These are phyloP conservation scores for Rhodotorula paludigena DNA, from an alignment of 768 basidiomycete species.

Conservation along the genomic window DNA sequence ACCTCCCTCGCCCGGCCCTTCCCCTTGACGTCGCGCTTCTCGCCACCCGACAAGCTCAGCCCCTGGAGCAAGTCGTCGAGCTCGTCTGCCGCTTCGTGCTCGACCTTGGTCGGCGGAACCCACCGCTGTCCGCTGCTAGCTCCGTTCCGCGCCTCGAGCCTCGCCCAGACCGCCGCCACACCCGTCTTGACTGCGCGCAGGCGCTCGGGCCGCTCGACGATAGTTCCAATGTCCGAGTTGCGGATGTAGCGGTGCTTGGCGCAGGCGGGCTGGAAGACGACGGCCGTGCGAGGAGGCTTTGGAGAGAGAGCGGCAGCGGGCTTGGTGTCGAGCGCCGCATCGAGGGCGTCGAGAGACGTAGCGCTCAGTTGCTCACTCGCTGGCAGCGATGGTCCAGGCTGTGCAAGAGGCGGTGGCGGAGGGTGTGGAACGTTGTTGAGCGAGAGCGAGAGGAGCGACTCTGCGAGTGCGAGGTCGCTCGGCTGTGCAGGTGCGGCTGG, in stretches of 20 bases:
- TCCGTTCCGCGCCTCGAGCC: constrained; percentile 51
- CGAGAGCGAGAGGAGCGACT: constrained; percentile 1
- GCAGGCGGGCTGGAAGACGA: constrained; percentile 34
- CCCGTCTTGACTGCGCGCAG: constrained; percentile 78
- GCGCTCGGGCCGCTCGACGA: constrained; percentile 88
- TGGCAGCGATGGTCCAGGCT: no score
- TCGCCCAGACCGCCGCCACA: constrained; percentile 69
- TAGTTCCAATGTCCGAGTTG: constrained; percentile 62
- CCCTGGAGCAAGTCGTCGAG: constrained; percentile 13
- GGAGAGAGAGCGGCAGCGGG: neutral
- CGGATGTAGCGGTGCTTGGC: constrained; percentile 55
- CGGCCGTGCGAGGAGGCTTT: neutral
- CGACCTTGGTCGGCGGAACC: constrained; percentile 54
- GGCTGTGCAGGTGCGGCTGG: neutral
- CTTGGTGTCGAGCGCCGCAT: neutral
- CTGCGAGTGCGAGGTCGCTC: neutral
- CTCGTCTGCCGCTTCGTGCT: neutral
- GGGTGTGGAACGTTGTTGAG: neutral
- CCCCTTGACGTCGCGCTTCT: neutral
- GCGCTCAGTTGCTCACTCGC: no score
- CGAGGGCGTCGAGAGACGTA: no score
- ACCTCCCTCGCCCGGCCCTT: neutral
- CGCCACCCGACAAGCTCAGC: neutral
- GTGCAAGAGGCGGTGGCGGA: no score
- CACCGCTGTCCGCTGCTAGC: constrained; percentile 51